A percentile compares a stretch with the other conserved stretches of the same genome.
Conservation (phyloP, 495 filamentous ascomycete species). For the Cercophora scortea region DNA sequence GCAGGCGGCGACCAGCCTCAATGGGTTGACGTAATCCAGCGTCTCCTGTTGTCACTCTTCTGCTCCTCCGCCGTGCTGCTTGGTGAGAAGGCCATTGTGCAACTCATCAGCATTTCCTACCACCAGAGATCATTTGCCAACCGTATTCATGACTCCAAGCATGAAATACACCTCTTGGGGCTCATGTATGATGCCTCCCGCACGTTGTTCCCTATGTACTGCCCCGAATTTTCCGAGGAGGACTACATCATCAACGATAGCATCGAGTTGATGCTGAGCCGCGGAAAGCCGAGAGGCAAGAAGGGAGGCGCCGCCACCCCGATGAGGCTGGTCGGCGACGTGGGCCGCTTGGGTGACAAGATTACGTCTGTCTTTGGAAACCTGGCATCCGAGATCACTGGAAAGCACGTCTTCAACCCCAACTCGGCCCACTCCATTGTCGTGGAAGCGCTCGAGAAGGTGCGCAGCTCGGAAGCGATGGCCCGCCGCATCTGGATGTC, state of each 20-base stretch:
- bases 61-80: constrained; percentile 71
- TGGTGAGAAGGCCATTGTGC: constrained; percentile 74
- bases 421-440: constrained; percentile 83
- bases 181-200: constrained; percentile 85
- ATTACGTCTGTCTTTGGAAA: constrained; percentile 89
- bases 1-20: constrained; percentile 6
- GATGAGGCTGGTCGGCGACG: constrained; percentile 67
- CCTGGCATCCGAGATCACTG: constrained; percentile 86
- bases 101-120: constrained; percentile 90
- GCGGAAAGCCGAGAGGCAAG: constrained; percentile 38
- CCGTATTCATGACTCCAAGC: constrained; percentile 84
- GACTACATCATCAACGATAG: constrained; percentile 85
- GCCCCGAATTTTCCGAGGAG: constrained; percentile 81
- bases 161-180: constrained; percentile 67
- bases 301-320: constrained; percentile 61
- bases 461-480: constrained; percentile 73
- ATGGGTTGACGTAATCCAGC: constrained; percentile 50
- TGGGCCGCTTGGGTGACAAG: constrained; percentile 81
- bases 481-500: constrained; percentile 96
- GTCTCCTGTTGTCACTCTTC: constrained; percentile 68
- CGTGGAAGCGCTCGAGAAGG: constrained; percentile 78
- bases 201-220: constrained; percentile 82
- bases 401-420: constrained; percentile 89
- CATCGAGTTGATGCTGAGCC: constrained; percentile 44
- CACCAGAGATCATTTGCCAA: constrained; percentile 87